Percentiles rank a stretch among this genome's conserved stretches.
phyloP scores from a whole-genome alignment of 169 alveolate species.

The Sarcocystis neurona region DNA sequence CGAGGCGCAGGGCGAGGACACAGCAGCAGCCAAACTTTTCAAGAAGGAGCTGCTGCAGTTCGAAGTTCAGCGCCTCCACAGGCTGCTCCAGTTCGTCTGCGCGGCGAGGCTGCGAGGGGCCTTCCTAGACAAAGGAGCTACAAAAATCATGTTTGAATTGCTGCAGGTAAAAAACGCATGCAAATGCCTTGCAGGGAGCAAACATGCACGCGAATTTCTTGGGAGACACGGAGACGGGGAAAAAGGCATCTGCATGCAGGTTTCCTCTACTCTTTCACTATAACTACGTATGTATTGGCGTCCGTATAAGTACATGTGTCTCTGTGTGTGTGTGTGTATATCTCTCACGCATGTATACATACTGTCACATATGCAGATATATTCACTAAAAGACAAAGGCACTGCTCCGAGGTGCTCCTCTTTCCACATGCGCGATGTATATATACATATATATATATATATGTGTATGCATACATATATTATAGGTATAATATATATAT shows the following conservation, averaged over 20 bases:
- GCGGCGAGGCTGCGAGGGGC: conserved; percentile 48
- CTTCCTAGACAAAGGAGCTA: conserved; percentile 38
- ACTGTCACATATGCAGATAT: no score
- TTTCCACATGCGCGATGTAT: background rate
- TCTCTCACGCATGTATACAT: no score
- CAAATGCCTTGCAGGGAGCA: background rate
- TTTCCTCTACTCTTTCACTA: no score
- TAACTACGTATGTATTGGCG: no score
- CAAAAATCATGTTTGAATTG: conserved; percentile 50
- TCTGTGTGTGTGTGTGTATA: no score
- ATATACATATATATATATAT: background rate
- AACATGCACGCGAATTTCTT: no score
- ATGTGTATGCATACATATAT: background rate
- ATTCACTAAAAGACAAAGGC: no score
- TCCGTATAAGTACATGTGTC: no score
- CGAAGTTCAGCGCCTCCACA: conserved; percentile 54
- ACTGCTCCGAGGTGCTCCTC: background rate
- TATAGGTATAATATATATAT: no score
- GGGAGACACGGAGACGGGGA: no score
- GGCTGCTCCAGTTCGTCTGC: conserved; percentile 52
- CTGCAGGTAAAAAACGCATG: conserved; percentile 30
- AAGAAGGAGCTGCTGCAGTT: conserved; percentile 55
- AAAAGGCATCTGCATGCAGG: no score
- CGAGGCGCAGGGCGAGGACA: background rate
- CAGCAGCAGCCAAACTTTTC: conserved; percentile 10